Evolutionary conservation across 306 rosid species (phyloP).

Genomic region (Quercus aquifolioides): DNA sequence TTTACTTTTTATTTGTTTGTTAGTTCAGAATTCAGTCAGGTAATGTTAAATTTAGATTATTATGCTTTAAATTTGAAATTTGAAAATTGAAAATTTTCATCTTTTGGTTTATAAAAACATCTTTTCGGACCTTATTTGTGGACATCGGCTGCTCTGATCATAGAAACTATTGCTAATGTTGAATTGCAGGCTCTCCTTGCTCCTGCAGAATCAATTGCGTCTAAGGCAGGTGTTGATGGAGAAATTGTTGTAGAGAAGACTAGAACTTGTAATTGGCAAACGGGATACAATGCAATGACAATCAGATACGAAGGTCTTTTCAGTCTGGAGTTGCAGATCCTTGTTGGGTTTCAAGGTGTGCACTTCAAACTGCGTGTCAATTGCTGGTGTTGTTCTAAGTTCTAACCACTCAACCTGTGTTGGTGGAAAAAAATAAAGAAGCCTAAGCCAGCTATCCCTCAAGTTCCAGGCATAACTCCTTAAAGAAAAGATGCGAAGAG

Average conservation of each 20-base stretch:
- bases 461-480: too few species aligned
- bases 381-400: conserved; percentile 52
- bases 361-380: conserved; percentile 87
- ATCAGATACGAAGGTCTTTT: conserved; percentile 77
- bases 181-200: conserved; percentile 72
- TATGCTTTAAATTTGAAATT: background rate
- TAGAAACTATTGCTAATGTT: conserved; percentile 8
- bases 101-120: background rate
- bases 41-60: background rate
- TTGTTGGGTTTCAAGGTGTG: conserved; percentile 81
- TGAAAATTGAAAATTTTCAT: accelerated
- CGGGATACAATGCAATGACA: conserved; percentile 84
- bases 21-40: background rate
- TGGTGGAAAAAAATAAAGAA: conserved; percentile 67
- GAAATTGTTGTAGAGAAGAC: conserved; percentile 80
- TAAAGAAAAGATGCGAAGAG: too few species aligned
- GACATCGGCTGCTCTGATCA: conserved; percentile 1
- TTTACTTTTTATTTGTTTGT: background rate
- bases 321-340: conserved; percentile 79
- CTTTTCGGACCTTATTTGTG: background rate
- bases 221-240: conserved; percentile 90
- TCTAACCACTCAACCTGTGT: conserved; percentile 79
- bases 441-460: too few species aligned
- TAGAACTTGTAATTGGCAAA: conserved; percentile 60
- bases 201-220: conserved; percentile 78